These are phyloP conservation scores for Antrodiella citrinella DNA, from an alignment of 768 basidiomycete genomes.

Conservation along the genomic window DNA sequence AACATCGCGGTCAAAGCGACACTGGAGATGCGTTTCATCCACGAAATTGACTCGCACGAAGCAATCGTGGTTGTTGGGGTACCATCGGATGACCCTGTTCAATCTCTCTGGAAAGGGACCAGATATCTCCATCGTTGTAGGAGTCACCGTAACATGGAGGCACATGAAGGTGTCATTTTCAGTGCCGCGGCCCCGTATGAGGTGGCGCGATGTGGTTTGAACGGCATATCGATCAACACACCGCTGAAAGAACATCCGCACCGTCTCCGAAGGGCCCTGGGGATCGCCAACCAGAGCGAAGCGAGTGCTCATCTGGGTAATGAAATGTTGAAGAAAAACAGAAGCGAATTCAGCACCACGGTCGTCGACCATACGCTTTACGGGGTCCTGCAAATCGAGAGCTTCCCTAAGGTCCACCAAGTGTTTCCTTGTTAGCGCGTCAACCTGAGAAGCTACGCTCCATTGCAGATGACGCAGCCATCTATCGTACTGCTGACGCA, in stretches of 20 bases:
- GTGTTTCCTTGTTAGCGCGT: constrained; percentile 27
- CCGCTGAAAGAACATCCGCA: not conserved
- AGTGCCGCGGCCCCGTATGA: not conserved
- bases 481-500: constrained; percentile 21
- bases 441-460: constrained; percentile 50
- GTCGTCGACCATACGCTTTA: constrained; percentile 1
- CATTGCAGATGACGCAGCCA: constrained; percentile 33
- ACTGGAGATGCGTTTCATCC: constrained; percentile 48
- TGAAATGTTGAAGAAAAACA: constrained; percentile 33
- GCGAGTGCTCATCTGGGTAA: constrained; percentile 15
- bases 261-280: not conserved
- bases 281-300: not conserved
- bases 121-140: constrained; percentile 42
- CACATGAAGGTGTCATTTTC: constrained; percentile 32
- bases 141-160: constrained; percentile 42
- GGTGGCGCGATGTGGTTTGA: not conserved
- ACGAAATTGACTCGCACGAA: constrained; percentile 59
- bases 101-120: constrained; percentile 54
- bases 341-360: constrained; percentile 1
- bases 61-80: constrained; percentile 36
- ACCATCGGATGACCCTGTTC: constrained; percentile 53
- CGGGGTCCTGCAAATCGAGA: constrained; percentile 5
- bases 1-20: constrained; percentile 48
- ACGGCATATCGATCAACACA: not conserved
- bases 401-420: constrained; percentile 43